These are phyloP conservation scores for Pisolithus orientalis DNA, from an alignment of 768 basidiomycete species.

Conservation along the genomic window DNA sequence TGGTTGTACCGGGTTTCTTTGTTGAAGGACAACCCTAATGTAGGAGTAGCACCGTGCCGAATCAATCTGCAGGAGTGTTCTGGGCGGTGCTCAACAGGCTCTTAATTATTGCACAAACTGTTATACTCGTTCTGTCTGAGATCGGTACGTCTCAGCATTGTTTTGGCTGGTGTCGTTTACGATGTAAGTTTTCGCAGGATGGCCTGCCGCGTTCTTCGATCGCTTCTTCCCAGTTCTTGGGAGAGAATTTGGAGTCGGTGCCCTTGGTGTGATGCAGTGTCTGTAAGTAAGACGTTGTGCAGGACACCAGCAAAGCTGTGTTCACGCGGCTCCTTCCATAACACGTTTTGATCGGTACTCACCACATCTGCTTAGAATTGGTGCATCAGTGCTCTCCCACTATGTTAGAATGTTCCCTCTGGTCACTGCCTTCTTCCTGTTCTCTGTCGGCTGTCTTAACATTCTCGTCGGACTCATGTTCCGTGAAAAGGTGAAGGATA, in stretches of 20 bases:
- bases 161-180: neutral
- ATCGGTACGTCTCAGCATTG: slow-evolving; percentile 30
- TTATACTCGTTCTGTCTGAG: slow-evolving; percentile 54
- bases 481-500: slow-evolving; percentile 58
- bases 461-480: slow-evolving; percentile 77
- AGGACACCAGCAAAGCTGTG: neutral
- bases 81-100: slow-evolving; percentile 85
- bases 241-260: slow-evolving; percentile 75
- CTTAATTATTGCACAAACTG: slow-evolving; percentile 76
- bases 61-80: slow-evolving; percentile 87
- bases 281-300: slow-evolving; percentile 42
- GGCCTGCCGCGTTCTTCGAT: slow-evolving; percentile 76
- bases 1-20: neutral
- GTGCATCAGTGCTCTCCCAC: slow-evolving; percentile 67
- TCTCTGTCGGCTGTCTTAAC: slow-evolving; percentile 78
- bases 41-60: slow-evolving; percentile 81
- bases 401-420: slow-evolving; percentile 80
- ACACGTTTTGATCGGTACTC: neutral
- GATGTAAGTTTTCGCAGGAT: slow-evolving; percentile 31
- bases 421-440: slow-evolving; percentile 82
- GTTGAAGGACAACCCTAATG: neutral
- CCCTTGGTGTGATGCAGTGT: slow-evolving; percentile 83
- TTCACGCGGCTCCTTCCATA: neutral
- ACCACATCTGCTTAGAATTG: slow-evolving; percentile 36
- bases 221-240: slow-evolving; percentile 93